Evolutionary conservation across 116 monocot species (phyloP), one percentile per base, ranked within the genome.

Genomic region (Phalaenopsis hybrid): DNA sequence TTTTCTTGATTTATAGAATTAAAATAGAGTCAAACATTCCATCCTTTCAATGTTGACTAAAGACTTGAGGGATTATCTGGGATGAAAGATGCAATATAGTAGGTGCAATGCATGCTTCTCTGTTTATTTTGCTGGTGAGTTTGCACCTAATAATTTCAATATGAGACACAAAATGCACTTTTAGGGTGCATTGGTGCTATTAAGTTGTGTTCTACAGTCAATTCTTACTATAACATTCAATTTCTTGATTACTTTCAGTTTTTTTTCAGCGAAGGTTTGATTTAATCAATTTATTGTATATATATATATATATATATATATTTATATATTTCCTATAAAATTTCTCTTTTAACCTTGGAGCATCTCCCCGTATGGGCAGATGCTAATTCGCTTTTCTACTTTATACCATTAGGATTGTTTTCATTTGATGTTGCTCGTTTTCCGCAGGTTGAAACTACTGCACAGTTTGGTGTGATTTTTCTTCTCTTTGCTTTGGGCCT

Each of bases 401-500:
- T 44, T 1, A 33, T 28, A 31, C 28, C 51, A 23, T 51, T 31
- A 49, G 5, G 43, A 57, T 37, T 72, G 31, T 31, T 44, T 18
- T 77, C n/a, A 57, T 72, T 8, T 52, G 31, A 48, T 74, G 11
- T 48, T 12, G 48, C 28, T 43, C 82, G 17, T 79, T 76, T 84
- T 8, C 72, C 63, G 25, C 85, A 97, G 96, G 96, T 97, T 81
- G 94, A 94, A 81, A 94, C 97, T 81, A 83, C 93, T 82, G 97
- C 94, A 75, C 94, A 94, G 8, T 94, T 97, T 92, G 97, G 94
- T 86, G 94, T 97, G 31, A 88, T 97, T 0, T 94, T 97, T 85
- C 94, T 97, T 23, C 91, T 97, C 52, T 97, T 94, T 84, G 94
- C 94, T 80, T 82, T 97, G 76, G 97, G 97, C 57, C 94, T 97